Base-by-base conservation (phyloP, 2,329 filamentous ascomycete genomes). In the Pseudogymnoascus sp. region DNA sequence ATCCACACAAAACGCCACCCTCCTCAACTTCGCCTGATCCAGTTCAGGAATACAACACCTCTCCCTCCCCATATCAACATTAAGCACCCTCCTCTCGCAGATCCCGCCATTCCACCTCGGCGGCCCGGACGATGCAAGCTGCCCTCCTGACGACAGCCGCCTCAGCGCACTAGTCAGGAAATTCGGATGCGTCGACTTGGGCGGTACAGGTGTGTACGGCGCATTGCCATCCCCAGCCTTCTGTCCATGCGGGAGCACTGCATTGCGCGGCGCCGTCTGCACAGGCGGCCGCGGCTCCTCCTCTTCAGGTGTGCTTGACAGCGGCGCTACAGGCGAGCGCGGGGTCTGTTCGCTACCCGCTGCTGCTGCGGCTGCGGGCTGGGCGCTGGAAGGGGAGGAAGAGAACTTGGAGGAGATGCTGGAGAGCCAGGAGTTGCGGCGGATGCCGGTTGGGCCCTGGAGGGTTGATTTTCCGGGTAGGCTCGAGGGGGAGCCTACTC, bases 1-100 rank as follows among this genome's bases (percentile, higher is more conserved):
- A 72, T 99, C 95, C 2, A 99, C 95, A 69, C 91, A 96, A 72
- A 99, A 99, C 0, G 93, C 90, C 0, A 99, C 95, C 62, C 92
- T 86, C 62, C 91, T 85, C 65, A 99, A 76, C 73, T 95, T 96
- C 60, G 85, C 84, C 70, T 88, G 85, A 68, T 92, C 87, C 57
- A 99, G 79, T 68, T 96, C 93, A 4, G 84, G 79, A 31, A 97
- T 85, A 23, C 85, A 82, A 73, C 91, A 96, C 67, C 95, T 81
- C 71, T 93, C 87, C 45, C 95, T 85, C 68, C 88, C 83, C 7
- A 79, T 85, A 73, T 97, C 91, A 51, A 97, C 81, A 71, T 99
- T 99, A 78, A 97, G 79, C 6, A 96, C 81, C 68, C 81, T 86
- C 60, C 95, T 84, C 70, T 93, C 88, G 61, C 93, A 93, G 64